Conservation (phyloP, 345 rosid genomes). For the Bruguiera gymnorhiza region DNA sequence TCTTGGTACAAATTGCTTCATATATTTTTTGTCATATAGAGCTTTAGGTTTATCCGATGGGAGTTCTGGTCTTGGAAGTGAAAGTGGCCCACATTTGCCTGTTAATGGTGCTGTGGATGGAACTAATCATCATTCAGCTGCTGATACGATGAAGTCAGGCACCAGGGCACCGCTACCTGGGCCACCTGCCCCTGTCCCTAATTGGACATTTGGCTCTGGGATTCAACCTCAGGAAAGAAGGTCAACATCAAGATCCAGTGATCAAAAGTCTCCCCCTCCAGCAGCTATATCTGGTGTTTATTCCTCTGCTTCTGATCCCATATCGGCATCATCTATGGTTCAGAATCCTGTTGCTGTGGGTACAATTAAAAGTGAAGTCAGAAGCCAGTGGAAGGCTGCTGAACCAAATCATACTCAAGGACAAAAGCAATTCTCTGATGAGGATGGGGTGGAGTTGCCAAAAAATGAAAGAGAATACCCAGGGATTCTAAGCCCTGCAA, state of each 20-base stretch:
- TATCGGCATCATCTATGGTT: conserved; percentile 31
- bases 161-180: conserved; percentile 9
- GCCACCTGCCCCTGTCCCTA: conserved; percentile 14
- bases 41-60: conserved; percentile 39
- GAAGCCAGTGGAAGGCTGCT: conserved; percentile 24
- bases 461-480: conserved; percentile 21
- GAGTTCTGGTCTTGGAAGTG: conserved; percentile 29
- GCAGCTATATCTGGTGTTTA: conserved; percentile 33
- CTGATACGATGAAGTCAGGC: conserved; percentile 23
- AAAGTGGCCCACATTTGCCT: conserved; percentile 14
- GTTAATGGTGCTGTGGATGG: conserved; percentile 17
- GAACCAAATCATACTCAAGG: conserved; percentile 35
- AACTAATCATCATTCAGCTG: conserved; percentile 21
- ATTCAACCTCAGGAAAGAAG: conserved; percentile 36
- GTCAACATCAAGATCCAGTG: conserved; percentile 21
- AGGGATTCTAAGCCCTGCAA: conserved; percentile 5
- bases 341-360: conserved; percentile 29
- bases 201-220: conserved; percentile 25
- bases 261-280: conserved; percentile 16
- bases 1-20: neutral
- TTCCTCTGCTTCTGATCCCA: conserved; percentile 42
- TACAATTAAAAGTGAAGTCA: conserved; percentile 26
- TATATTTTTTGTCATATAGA: conserved; percentile 28
- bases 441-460: conserved; percentile 9
- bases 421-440: conserved; percentile 15